Base-by-base conservation (phyloP, 805 yeast species). In the Kodamaea jinghongensis region DNA sequence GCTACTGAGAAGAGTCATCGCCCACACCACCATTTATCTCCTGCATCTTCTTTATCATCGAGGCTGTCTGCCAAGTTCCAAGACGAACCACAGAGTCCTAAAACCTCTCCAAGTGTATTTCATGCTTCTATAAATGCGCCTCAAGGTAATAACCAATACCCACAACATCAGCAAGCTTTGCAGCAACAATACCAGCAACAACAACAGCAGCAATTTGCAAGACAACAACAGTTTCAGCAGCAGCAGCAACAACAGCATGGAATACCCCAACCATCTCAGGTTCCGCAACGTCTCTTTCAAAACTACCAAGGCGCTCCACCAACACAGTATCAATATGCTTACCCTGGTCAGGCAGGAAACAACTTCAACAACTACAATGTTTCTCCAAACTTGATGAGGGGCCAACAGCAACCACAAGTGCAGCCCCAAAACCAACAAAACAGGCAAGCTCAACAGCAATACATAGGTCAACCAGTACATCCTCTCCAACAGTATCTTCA, bases 51-150 rank as follows among this genome's bases (percentile, higher is more conserved):
- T 0, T 43, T 61, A 43, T 62, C 70, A 2, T 60, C 68, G 6
- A 56, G 54, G 31, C 47, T 60, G 11, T 61, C 67, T 2, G 48
- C 42, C 4, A 59, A 57, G 36, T 49, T 50, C 13, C 44, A 51
- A 10, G 72, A 67, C 13, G 64, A 65, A 39, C 64, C 70, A 1
- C 70, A 64, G 34, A 63, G 70, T 4, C 74, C 74, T 0, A 66
- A 59, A 29, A 60, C 71, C 2, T 63, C 70, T 2, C 72, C 71
- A 0, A 45, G 47, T 17, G 31, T 42, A 8, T 45, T 28, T 33
- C 38, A 45, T 26, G 42, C 46, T 5, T 35, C 44, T 1, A 26
- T 49, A 36, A 43, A 39, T 14, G 42, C 34, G 16, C 31, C 39
- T 5, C 43, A 39, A 30, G 34, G 39, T 27, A 20, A 16, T 3